Conservation (phyloP, 208 protist genomes). For the Herpetomonas tarakana region DNA sequence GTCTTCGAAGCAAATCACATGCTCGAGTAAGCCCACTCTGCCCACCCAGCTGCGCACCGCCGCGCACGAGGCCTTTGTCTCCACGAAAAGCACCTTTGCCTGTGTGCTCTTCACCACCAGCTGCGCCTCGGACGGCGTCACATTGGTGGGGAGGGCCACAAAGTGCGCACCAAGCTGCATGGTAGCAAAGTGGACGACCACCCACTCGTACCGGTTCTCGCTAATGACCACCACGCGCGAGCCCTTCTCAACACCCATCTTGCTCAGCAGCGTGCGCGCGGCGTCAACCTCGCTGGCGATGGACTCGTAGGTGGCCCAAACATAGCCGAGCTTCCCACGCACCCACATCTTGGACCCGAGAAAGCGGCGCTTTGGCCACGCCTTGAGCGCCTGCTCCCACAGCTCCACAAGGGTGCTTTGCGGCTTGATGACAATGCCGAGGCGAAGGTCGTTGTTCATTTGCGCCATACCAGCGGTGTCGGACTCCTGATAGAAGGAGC, state of each 20-base stretch:
- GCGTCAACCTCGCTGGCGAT: conserved; percentile 74
- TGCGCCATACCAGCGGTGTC: conserved; percentile 51
- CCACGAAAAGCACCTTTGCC: conserved; percentile 84
- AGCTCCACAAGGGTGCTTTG: conserved; percentile 86
- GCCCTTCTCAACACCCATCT: conserved; percentile 82
- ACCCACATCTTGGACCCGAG: conserved; percentile 90
- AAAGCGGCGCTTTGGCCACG: conserved; percentile 81
- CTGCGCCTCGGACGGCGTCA: conserved; percentile 85
- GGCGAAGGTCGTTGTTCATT: conserved; percentile 71
- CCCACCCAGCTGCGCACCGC: conserved; percentile 82
- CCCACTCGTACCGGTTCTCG: conserved; percentile 91
- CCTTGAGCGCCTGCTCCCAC: conserved; percentile 81
- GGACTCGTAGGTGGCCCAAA: conserved; percentile 90
- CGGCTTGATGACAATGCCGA: conserved; percentile 85
- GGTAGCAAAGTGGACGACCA: conserved; percentile 86
- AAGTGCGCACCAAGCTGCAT: conserved; percentile 88
- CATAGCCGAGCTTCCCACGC: conserved; percentile 78
- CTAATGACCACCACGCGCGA: conserved; percentile 86
- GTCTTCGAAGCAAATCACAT: conserved; percentile 89
- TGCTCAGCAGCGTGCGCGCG: conserved; percentile 75
- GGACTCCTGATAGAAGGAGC: conserved; percentile 77
- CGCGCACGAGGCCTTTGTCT: conserved; percentile 71
- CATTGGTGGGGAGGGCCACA: conserved; percentile 85
- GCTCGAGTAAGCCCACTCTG: conserved; percentile 70
- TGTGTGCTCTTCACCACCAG: conserved; percentile 82